Conservation (phyloP, 2,329 filamentous ascomycete species). For the Zasmidium cellare region DNA sequence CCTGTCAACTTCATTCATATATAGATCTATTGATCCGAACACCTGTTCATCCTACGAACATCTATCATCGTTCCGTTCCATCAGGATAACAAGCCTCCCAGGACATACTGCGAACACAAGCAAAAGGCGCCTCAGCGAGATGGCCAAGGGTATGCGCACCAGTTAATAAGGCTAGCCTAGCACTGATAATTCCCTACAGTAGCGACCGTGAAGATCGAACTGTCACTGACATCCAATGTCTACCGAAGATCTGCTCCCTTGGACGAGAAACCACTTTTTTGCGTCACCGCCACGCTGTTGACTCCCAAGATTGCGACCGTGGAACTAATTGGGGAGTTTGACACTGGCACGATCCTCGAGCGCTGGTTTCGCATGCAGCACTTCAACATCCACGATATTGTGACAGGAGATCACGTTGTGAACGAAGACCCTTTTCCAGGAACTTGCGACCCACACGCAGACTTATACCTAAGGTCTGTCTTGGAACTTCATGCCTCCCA, state of each 20-base stretch:
- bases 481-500: background rate
- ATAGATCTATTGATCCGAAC: too few relatives aligned
- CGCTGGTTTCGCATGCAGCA: background rate
- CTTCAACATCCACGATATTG: background rate
- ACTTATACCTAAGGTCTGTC: background rate
- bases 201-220: background rate
- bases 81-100: too few relatives aligned
- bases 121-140: background rate
- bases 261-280: background rate
- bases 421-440: constrained; percentile 5
- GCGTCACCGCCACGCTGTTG: background rate
- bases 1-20: too few relatives aligned
- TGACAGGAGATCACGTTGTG: background rate
- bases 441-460: constrained; percentile 4
- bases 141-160: background rate
- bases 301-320: background rate
- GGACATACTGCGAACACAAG: too few relatives aligned
- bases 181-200: background rate
- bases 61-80: too few relatives aligned
- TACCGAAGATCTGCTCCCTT: background rate
- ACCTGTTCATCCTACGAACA: too few relatives aligned
- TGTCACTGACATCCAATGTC: background rate
- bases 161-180: too few relatives aligned
- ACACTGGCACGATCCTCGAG: background rate
- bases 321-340: background rate